These are phyloP conservation scores for Eucalyptus cloeziana DNA, from an alignment of 345 rosid genomes.

Conservation along the genomic window DNA sequence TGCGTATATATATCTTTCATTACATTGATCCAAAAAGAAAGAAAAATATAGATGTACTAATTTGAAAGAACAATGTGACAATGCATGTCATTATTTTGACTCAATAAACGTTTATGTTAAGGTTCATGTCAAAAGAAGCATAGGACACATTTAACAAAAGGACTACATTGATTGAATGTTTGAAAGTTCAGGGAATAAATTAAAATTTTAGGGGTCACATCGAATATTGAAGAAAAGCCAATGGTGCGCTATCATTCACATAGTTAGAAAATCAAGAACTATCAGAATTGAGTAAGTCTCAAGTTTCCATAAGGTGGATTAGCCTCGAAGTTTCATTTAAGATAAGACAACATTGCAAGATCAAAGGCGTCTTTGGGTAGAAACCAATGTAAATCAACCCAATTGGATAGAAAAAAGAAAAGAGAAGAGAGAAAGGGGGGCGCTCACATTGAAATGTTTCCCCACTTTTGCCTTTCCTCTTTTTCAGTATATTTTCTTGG, in stretches of 20 bases:
- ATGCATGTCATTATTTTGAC: background rate
- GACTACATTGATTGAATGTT: background rate
- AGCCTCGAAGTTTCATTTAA: background rate
- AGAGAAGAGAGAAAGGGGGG: background rate
- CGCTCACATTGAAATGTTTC: background rate
- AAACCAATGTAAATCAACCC: background rate
- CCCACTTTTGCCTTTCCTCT: background rate
- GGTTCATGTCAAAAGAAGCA: background rate
- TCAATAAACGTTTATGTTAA: background rate
- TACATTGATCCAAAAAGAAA: background rate
- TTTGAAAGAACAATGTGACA: background rate
- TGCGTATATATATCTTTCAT: background rate
- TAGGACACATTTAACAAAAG: background rate
- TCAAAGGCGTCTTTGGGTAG: background rate
- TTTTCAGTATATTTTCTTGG: background rate
- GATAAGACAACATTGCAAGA: background rate
- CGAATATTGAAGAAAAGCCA: background rate
- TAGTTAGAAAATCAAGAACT: rapidly evolving
- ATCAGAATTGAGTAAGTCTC: background rate
- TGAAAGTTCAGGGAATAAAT: background rate
- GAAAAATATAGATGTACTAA: background rate
- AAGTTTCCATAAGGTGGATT: background rate
- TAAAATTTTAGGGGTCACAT: background rate
- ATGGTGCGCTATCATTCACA: rapidly evolving
- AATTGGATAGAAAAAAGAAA: background rate